Evolutionary conservation across 2,329 filamentous ascomycete genomes (phyloP), one percentile per base, ranked within the genome.

Genomic region (Colletotrichum orchidophilum): DNA sequence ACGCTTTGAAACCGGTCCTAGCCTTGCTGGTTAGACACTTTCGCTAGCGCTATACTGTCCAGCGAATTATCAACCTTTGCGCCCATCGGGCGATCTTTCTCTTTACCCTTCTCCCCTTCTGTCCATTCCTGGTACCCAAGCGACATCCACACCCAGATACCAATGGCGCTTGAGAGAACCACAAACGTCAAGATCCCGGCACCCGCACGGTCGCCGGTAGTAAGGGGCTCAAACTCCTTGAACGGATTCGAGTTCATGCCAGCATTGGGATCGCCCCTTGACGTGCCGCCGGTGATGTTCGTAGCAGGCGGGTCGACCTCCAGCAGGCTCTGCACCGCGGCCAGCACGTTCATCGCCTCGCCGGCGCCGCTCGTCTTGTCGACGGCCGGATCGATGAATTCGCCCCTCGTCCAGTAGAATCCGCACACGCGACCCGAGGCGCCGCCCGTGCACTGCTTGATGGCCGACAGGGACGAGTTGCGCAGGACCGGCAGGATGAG

Each of bases 191-290:
- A 74, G 73, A 94, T 87, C 9, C 88, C 88, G 33, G 93, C 93
- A 11, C 93, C 94, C 5, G 88, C 92, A 73, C 84, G 88, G 76
- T 95, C 93, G 8, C 85, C 90, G 1, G 84, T 85, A 3, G 88
- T 89, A 18, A 83, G 78, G 18, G 63, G 63, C 5, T 46, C 24
- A n/a, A 53, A 57, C 12, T 68, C 63, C 11, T 29, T 33, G 26
- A 54, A 66, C 24, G 70, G 70, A 12, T 66, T 31, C 7, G 71
- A 71, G 58, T 67, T 46, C 27, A 71, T 52, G 1, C 71, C 71
- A 5, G 71, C 71, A 15, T 73, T 69, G 27, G 63, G 79, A 66
- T 87, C 79, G 35, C 85, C 84, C 73, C 78, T 76, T 54, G 84
- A 86, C 1, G 83, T 90, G 64, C 89, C 90, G 61, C 88, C 89